Evolutionary conservation across 257 asterid species (phyloP).

Genomic region (Solanum sejunctum): DNA sequence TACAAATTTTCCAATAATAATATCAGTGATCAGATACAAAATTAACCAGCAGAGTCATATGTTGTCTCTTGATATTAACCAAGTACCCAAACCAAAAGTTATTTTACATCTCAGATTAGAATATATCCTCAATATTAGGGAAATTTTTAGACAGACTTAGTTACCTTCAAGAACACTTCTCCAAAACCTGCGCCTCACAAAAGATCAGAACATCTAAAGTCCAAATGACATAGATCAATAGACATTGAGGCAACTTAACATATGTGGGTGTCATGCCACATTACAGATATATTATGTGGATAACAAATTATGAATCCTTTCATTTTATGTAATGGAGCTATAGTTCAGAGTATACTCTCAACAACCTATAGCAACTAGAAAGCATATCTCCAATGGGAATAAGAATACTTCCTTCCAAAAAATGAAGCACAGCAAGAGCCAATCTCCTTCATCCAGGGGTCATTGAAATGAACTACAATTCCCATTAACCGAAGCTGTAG

Average conservation of each 20-base stretch:
- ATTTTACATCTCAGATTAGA: background rate
- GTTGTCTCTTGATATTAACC: background rate
- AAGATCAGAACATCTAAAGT: background rate
- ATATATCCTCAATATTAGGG: background rate
- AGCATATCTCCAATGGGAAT: background rate
- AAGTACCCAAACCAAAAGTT: background rate
- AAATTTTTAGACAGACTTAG: background rate
- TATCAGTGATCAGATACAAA: background rate
- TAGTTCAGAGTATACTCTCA: background rate
- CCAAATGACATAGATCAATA: background rate
- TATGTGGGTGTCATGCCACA: background rate
- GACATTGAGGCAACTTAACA: background rate
- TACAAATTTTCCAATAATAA: conserved; percentile 1
- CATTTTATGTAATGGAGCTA: background rate
- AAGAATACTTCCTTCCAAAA: conserved; percentile 1
- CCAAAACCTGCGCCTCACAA: conserved; percentile 3
- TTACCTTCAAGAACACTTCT: background rate
- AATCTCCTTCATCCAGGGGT: background rate
- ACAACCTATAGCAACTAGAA: background rate
- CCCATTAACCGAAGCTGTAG: background rate
- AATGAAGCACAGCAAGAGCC: background rate
- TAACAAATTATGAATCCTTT: background rate
- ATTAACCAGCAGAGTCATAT: background rate
- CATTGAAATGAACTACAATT: background rate
- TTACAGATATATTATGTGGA: background rate